Evolutionary conservation across 2,329 filamentous ascomycete genomes (phyloP), one percentile per base, ranked within the genome.

Genomic region (Zopfia rhizophila): DNA sequence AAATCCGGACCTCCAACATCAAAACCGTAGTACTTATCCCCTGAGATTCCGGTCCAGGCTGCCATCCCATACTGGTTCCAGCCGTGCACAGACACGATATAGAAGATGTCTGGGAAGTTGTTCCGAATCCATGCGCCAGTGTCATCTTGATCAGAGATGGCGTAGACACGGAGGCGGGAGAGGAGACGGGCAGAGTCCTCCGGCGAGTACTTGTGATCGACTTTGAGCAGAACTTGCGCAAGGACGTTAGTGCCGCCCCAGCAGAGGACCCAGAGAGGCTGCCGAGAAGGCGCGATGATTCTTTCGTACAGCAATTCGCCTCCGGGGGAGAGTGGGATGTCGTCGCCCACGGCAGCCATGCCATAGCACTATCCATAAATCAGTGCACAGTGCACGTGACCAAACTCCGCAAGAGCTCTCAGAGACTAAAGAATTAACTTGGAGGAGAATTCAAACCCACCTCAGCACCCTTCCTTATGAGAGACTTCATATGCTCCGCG

Each of bases 121-220:
- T 71, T 65, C 12, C 82, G 76, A 24, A 85, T 79, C 82, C 81
- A 85, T 0, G 75, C 65, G 0, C 80, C 81, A 0, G 78, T 77
- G 49, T 85, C 77, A 49, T 85, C 82, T 53, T 85, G 82, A 51
- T 85, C 82, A 5, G 80, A 83, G 42, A 85, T 83, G 24, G 81
- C 68, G 21, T 72, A 72, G 3, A 72, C 61, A 3, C 68, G 62
- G 3, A 72, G 29, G 8, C 66, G 61, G 2, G 66, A 69, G 13
- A 67, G 51, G 1, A 70, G 55, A 10, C 66, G 64, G 18, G 57
- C 57, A 4, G 66, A 61, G 40, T 70, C 66, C 39, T 69, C 67
- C 4, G 67, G 66, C 1, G 64, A 47, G 53, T 48, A 56, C 12
- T 60, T 61, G 12, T 58, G 48, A 19, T 70, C 66, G 28, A 77